A percentile compares a stretch with the other conserved stretches of the same genome.
These are phyloP conservation scores for Meyerozyma elateridarum DNA, from an alignment of 1,139 yeast species.

Conservation along the genomic window DNA sequence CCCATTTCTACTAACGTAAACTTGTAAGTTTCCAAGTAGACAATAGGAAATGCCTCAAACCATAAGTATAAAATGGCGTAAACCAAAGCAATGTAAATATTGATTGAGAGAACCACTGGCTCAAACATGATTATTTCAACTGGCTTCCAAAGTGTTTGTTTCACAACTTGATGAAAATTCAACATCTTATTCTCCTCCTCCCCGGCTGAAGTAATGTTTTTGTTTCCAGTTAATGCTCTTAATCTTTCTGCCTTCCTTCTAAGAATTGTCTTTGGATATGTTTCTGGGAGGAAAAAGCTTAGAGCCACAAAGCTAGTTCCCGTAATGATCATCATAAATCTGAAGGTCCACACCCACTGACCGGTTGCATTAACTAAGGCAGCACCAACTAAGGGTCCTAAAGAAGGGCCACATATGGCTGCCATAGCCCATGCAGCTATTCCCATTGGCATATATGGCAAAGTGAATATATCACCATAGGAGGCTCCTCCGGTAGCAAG, in stretches of 20 bases:
- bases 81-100: slow-evolving; percentile 12
- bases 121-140: slow-evolving; percentile 12
- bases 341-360: slow-evolving; percentile 25
- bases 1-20: slow-evolving; percentile 12
- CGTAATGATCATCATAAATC: slow-evolving; percentile 12
- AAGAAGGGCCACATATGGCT: slow-evolving; percentile 28
- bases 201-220: slow-evolving; percentile 9
- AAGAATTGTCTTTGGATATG: slow-evolving; percentile 11
- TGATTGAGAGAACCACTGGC: slow-evolving; percentile 13
- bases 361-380: slow-evolving; percentile 16
- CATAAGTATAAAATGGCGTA: slow-evolving; percentile 14
- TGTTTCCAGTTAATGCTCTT: slow-evolving; percentile 11
- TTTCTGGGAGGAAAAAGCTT: slow-evolving; percentile 11
- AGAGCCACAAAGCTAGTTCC: slow-evolving; percentile 9
- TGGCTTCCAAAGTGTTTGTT: slow-evolving; percentile 13
- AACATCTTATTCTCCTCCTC: slow-evolving; percentile 5
- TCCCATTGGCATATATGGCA: slow-evolving; percentile 24
- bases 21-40: slow-evolving; percentile 9
- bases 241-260: slow-evolving; percentile 12
- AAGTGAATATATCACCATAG: slow-evolving; percentile 23
- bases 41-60: slow-evolving; percentile 15
- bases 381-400: slow-evolving; percentile 31
- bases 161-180: slow-evolving; percentile 7
- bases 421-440: slow-evolving; percentile 28
- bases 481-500: slow-evolving; percentile 38